Evolutionary conservation across 306 rosid genomes (phyloP).

Genomic region (Trifolium fragiferum): DNA sequence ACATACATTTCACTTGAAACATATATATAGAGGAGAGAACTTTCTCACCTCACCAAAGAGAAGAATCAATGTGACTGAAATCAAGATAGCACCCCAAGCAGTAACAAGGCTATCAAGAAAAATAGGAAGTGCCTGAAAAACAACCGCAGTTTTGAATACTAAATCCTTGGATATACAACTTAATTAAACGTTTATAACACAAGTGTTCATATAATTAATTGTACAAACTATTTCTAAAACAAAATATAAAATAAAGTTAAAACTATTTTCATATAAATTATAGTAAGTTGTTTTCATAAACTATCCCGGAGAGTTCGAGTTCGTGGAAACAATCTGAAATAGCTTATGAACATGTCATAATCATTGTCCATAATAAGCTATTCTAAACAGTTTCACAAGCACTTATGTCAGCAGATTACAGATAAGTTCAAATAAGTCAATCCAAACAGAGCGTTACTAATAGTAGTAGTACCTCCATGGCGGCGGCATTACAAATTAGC

Average conservation of each 20-base stretch:
- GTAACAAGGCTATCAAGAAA: constrained; percentile 57
- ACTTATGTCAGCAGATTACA: background rate
- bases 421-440: background rate
- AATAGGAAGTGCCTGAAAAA: constrained; percentile 55
- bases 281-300: background rate
- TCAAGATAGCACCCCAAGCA: constrained; percentile 61
- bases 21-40: background rate
- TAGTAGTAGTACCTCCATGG: constrained; percentile 49
- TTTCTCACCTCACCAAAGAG: constrained; percentile 55
- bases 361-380: too few species aligned
- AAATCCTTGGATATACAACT: constrained; percentile 2
- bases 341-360: background rate
- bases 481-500: constrained; percentile 55
- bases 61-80: constrained; percentile 56
- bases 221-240: background rate
- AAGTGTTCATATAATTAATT: background rate
- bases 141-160: background rate
- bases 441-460: background rate
- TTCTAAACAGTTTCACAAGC: background rate
- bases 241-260: background rate
- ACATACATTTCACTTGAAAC: constrained; percentile 5
- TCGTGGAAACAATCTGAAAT: background rate
- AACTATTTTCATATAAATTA: background rate
- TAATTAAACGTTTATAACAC: background rate
- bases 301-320: background rate